Evolutionary conservation across 2,329 filamentous ascomycete genomes (phyloP), one percentile per base, ranked within the genome.

Genomic region (Furcasterigmium furcatum): DNA sequence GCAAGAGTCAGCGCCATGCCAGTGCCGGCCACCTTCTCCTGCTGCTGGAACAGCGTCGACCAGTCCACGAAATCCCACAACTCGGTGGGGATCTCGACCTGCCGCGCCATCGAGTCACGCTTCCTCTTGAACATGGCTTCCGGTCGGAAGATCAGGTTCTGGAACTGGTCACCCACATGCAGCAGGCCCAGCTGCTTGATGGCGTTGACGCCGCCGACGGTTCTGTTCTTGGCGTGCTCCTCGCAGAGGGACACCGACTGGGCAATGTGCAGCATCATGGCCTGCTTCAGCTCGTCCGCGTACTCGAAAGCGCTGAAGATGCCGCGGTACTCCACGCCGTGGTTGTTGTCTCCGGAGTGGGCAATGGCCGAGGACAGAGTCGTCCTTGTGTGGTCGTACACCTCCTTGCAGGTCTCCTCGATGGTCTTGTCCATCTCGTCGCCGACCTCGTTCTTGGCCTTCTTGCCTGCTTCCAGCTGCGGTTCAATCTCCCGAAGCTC

Each of bases 51-150:
- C 6, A 97, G 70, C 10, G 83, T 87, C 16, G 83, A 77, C 64
- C 91, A 76, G 65, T 99, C 94, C 58, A 99, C 88, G 73, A 99
- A 97, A 69, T 99, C 94, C 79, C 79, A 87, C 1, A 96, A 57
- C 60, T 99, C 91, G 4, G 94, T 88, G 44, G 94, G 83, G 18
- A 96, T 84, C 49, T 96, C 84, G 14, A 97, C 84, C 60, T 95
- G 85, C 52, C 90, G 83, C 6, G 89, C 91, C 34, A 96, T 72
- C 2, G 83, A 81, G 63, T 99, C 89, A 48, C 84, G 81, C 58
- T 87, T 87, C 50, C 88, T 84, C 48, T 83, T 84, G 46, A 97
- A 99, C 94, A 99, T 97, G 61, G 91, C 82, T 56, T 96, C 91
- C 2, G 90, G 83, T 24, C 87, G 83, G 82, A 99, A 96, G 54